phyloP scores from a whole-genome alignment of 768 basidiomycete genomes.

The Guyanaporus albipodus region DNA sequence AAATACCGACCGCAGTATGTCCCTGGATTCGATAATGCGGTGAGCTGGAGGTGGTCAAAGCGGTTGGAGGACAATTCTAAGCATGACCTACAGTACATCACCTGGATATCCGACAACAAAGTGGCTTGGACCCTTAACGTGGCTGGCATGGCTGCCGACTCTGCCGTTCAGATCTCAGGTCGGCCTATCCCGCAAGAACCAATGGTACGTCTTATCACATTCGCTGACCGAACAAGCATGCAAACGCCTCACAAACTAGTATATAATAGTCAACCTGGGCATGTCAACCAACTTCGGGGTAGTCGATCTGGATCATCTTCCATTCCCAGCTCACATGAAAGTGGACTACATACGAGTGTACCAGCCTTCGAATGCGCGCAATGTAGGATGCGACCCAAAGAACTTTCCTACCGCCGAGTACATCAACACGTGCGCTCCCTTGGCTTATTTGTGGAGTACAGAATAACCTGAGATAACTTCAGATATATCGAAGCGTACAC shows the following conservation, averaged over 20 bases:
- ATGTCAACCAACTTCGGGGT: constrained; percentile 57
- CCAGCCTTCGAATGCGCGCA: constrained; percentile 55
- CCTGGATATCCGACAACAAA: constrained; percentile 73
- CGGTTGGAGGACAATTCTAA: not conserved
- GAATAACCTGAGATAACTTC: constrained; percentile 1
- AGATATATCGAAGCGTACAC: constrained; percentile 69
- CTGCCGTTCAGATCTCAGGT: constrained; percentile 52
- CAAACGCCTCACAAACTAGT: constrained; percentile 29
- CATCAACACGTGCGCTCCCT: constrained; percentile 50
- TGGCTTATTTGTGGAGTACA: not conserved
- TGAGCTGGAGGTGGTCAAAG: constrained; percentile 32
- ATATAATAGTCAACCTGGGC: constrained; percentile 56
- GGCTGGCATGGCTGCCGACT: constrained; percentile 62
- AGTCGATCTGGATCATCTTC: constrained; percentile 50
- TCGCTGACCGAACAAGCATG: not conserved
- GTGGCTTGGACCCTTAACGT: constrained; percentile 73
- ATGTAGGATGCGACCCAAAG: constrained; percentile 70
- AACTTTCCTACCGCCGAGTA: constrained; percentile 69
- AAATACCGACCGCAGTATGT: constrained; percentile 20
- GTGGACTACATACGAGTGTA: constrained; percentile 69
- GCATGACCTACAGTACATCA: constrained; percentile 57
- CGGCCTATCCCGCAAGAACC: constrained; percentile 80
- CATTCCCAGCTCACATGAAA: constrained; percentile 47
- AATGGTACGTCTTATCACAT: constrained; percentile 51
- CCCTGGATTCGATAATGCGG: constrained; percentile 63